Conservation (phyloP, 2,329 filamentous ascomycete genomes). For the Paracorniculantispora psalliotae region DNA sequence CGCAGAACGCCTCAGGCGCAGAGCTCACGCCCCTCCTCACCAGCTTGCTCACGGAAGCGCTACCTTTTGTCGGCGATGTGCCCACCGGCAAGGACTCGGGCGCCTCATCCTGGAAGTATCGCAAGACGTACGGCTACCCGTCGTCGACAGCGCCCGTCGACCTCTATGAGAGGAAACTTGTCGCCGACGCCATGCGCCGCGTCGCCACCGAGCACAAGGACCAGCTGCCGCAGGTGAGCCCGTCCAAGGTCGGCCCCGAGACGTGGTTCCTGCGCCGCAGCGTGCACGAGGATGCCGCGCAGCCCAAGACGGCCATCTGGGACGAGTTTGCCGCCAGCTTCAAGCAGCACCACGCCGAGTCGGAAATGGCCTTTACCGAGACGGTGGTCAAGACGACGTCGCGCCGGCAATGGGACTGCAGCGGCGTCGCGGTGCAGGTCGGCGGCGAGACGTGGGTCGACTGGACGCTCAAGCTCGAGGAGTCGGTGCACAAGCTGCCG, state of each 20-base stretch:
- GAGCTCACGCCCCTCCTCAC: constrained; percentile 48
- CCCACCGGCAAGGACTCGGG: constrained; percentile 32
- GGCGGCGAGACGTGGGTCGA: constrained; percentile 39
- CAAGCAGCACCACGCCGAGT: constrained; percentile 42
- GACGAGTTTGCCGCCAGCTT: constrained; percentile 58
- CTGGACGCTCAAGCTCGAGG: constrained; percentile 49
- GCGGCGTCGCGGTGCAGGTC: constrained; percentile 33
- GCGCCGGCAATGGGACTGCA: constrained; percentile 42
- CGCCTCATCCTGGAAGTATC: constrained; percentile 43
- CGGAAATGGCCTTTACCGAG: constrained; percentile 37
- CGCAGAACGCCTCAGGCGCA: constrained; percentile 31
- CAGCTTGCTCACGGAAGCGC: constrained; percentile 51
- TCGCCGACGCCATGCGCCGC: constrained; percentile 37
- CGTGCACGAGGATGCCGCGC: constrained; percentile 50
- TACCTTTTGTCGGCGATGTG: constrained; percentile 53
- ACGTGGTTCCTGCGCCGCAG: constrained; percentile 62
- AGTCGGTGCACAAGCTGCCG: constrained; percentile 62
- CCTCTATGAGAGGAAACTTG: constrained; percentile 47
- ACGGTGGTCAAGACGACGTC: constrained; percentile 30
- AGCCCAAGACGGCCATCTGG: constrained; percentile 54
- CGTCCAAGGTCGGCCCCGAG: constrained; percentile 34
- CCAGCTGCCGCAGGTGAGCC: constrained; percentile 22
- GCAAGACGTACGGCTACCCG: constrained; percentile 43
- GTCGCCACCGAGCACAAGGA: constrained; percentile 28
- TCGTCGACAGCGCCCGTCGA: constrained; percentile 48